A percentile compares a stretch with the other conserved stretches of the same genome.
Evolutionary conservation across 73 alveolate species (phyloP).

Genomic region (Diophrys appendiculata): DNA sequence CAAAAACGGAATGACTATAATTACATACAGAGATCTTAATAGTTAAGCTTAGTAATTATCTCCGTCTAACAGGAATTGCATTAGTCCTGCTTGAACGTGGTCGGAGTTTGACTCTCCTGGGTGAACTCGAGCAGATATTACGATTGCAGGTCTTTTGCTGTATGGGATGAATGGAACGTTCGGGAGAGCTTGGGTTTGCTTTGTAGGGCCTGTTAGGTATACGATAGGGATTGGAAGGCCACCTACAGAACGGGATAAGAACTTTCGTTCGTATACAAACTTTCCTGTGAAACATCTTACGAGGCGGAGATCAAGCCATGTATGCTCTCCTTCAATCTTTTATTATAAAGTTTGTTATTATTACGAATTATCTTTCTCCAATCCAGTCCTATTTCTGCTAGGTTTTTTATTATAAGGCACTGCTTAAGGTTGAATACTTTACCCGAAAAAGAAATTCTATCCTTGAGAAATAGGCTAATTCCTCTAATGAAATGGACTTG

Average conservation of each 20-base stretch:
- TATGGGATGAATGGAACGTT: not conserved
- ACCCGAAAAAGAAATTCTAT: no score
- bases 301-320: not conserved
- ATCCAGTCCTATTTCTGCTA: no score
- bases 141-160: not conserved
- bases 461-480: no score
- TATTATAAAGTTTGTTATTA: not conserved
- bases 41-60: slow-evolving; percentile 53
- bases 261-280: slow-evolving; percentile 5
- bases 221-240: slow-evolving; percentile 17
- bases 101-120: slow-evolving; percentile 88
- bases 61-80: slow-evolving; percentile 38
- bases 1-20: slow-evolving; percentile 79
- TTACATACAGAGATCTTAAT: slow-evolving; percentile 63
- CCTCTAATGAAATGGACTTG: no score
- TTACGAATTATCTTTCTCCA: no score
- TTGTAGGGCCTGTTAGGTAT: not conserved
- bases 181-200: not conserved
- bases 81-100: slow-evolving; percentile 67
- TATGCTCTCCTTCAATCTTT: not conserved
- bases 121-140: slow-evolving; percentile 54
- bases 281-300: not conserved
- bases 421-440: no score
- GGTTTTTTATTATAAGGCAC: no score
- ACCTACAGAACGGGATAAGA: slow-evolving; percentile 17